A percentile compares a stretch with the other conserved stretches of the same genome.
Evolutionary conservation across 441 rosid species (phyloP).

Genomic region (Croton setiger): DNA sequence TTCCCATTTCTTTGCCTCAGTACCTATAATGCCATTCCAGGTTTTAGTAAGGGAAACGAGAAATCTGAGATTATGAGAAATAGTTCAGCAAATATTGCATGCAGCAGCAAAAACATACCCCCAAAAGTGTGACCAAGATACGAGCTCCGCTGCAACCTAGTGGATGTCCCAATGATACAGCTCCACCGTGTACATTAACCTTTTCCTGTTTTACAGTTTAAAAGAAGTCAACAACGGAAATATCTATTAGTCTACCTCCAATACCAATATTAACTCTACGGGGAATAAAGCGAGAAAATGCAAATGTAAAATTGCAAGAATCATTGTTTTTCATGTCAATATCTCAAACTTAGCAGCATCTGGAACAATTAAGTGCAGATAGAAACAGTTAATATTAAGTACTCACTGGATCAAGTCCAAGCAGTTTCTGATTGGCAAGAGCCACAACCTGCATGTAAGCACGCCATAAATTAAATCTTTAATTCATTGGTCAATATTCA

Average conservation of each 20-base stretch:
- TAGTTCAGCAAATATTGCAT: not conserved
- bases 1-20: slow-evolving; percentile 33
- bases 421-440: slow-evolving; percentile 84
- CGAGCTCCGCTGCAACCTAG: slow-evolving; percentile 99
- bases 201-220: slow-evolving; percentile 50
- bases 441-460: slow-evolving; percentile 68
- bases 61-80: not conserved
- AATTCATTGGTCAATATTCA: not conserved
- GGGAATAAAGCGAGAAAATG: not conserved
- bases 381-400: slow-evolving; percentile 12
- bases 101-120: slow-evolving; percentile 35
- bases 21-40: too few relatives aligned
- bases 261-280: not conserved
- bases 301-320: not conserved
- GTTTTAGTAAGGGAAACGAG: too few relatives aligned
- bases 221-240: not conserved
- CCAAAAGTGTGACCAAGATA: slow-evolving; percentile 83
- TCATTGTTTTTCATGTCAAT: slow-evolving; percentile 6
- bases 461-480: slow-evolving; percentile 5
- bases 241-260: not conserved
- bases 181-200: slow-evolving; percentile 89
- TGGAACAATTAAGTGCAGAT: not conserved
- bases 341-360: not conserved
- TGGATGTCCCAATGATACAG: slow-evolving; percentile 95
- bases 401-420: slow-evolving; percentile 76